Percentiles rank a stretch among this genome's conserved stretches.
Conservation (phyloP, 345 rosid species). For the Mercurialis annua region DNA sequence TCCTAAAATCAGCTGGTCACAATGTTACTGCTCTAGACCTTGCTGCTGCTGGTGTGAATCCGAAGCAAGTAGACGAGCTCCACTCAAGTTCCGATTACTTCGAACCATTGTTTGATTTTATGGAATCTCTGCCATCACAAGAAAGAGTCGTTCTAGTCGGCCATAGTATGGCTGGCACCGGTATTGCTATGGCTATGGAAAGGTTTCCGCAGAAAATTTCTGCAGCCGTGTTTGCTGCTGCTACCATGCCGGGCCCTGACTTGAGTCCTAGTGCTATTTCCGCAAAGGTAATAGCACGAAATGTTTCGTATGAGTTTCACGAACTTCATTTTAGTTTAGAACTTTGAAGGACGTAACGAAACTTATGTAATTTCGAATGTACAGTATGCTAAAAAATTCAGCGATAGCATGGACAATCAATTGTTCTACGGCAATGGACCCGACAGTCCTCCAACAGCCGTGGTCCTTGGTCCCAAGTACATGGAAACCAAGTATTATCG, state of each 20-base stretch:
- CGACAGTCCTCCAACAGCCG: slow-evolving; percentile 23
- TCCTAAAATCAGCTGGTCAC: slow-evolving; percentile 29
- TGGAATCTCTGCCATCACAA: slow-evolving; percentile 23
- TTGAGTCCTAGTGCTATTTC: too few species aligned
- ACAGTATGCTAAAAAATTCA: too few species aligned
- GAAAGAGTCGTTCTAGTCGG: slow-evolving; percentile 47
- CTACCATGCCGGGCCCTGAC: slow-evolving; percentile 36
- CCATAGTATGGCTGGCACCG: slow-evolving; percentile 36
- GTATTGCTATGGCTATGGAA: slow-evolving; percentile 42
- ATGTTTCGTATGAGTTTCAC: too few species aligned
- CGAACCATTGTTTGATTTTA: slow-evolving; percentile 38
- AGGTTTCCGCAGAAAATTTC: slow-evolving; percentile 35
- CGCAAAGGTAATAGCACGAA: too few species aligned
- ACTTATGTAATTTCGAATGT: too few species aligned
- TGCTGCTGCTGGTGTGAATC: slow-evolving; percentile 35
- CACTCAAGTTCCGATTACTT: slow-evolving; percentile 28
- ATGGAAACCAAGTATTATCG: slow-evolving; percentile 29
- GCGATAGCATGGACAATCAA: too few species aligned
- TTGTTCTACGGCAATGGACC: slow-evolving; percentile 20
- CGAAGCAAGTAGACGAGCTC: slow-evolving; percentile 26
- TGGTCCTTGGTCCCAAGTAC: slow-evolving; percentile 11
- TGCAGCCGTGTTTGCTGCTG: slow-evolving; percentile 33
- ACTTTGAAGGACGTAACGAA: too few species aligned
- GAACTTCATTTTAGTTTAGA: too few species aligned
- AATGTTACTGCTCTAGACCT: slow-evolving; percentile 30